These are phyloP conservation scores for Arthrinium puccinioides DNA, from an alignment of 2,329 filamentous ascomycete species.

Conservation along the genomic window DNA sequence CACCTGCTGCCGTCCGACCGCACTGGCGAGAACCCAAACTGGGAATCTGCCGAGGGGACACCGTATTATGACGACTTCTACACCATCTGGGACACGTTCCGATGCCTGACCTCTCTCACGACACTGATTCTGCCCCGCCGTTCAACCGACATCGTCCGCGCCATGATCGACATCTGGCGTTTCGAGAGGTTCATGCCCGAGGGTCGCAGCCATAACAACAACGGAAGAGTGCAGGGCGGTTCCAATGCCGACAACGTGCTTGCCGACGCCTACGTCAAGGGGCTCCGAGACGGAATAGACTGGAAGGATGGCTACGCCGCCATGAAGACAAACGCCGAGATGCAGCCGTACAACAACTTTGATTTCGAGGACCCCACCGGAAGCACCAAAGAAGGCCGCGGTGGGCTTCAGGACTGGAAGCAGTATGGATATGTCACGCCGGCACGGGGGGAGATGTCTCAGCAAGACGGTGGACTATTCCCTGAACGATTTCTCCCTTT, in stretches of 20 bases:
- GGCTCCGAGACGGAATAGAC: slow-evolving; percentile 50
- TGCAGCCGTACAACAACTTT: slow-evolving; percentile 65
- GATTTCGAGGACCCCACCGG: slow-evolving; percentile 64
- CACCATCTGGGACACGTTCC: slow-evolving; percentile 63
- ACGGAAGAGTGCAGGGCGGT: slow-evolving; percentile 57
- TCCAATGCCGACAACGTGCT: slow-evolving; percentile 67
- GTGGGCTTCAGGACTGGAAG: slow-evolving; percentile 68
- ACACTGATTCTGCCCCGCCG: slow-evolving; percentile 59
- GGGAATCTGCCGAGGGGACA: slow-evolving; percentile 56
- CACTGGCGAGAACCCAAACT: slow-evolving; percentile 64
- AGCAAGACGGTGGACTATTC: slow-evolving; percentile 67
- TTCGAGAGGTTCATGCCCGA: slow-evolving; percentile 67
- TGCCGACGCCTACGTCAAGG: slow-evolving; percentile 62
- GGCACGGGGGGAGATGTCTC: slow-evolving; percentile 59
- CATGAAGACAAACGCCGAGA: slow-evolving; percentile 58
- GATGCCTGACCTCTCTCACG: slow-evolving; percentile 62
- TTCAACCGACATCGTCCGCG: slow-evolving; percentile 60
- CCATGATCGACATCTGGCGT: slow-evolving; percentile 63
- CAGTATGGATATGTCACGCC: slow-evolving; percentile 61
- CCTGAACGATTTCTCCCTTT: slow-evolving; percentile 68
- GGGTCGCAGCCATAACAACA: slow-evolving; percentile 59
- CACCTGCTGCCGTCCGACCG: slow-evolving; percentile 69
- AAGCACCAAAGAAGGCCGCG: slow-evolving; percentile 64
- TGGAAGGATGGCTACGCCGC: slow-evolving; percentile 45
- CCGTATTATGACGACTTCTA: slow-evolving; percentile 57